Conservation (phyloP, 148 eudicot species). For the Pouteria glomerata region DNA sequence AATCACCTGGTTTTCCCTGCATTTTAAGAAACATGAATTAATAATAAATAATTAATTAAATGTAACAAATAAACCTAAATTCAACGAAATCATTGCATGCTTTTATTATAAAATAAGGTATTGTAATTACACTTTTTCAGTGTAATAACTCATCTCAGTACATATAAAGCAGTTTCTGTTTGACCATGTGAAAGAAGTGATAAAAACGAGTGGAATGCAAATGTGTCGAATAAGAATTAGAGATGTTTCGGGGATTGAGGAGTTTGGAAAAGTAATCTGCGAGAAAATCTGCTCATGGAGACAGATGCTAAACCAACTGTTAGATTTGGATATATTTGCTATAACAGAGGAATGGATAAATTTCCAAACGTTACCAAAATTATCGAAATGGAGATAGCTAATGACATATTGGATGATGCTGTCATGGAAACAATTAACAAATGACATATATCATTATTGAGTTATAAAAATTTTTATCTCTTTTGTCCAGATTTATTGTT, state of each 20-base stretch:
- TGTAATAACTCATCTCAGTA: too few species aligned
- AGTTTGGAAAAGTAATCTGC: constrained; percentile 5
- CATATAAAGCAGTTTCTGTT: constrained; percentile 4
- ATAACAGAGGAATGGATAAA: background rate
- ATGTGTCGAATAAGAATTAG: background rate
- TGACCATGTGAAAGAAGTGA: background rate
- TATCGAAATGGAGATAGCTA: constrained; percentile 3
- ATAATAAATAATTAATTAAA: too few species aligned
- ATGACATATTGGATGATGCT: constrained; percentile 1
- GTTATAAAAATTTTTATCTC: background rate
- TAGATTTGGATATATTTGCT: background rate
- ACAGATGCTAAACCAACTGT: background rate
- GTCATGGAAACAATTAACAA: background rate
- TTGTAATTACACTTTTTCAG: too few species aligned
- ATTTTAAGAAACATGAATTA: too few species aligned
- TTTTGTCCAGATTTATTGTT: too few species aligned
- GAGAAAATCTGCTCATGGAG: background rate
- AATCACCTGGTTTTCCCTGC: too few species aligned
- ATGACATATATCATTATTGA: constrained; percentile 1
- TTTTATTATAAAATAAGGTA: too few species aligned
- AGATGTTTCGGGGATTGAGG: background rate
- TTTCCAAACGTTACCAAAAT: background rate
- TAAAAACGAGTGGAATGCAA: background rate
- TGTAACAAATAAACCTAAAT: too few species aligned
- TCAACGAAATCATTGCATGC: too few species aligned